A percentile compares a stretch with the other conserved stretches of the same genome.
Evolutionary conservation across 2,329 filamentous ascomycete genomes (phyloP).

Genomic region (Dryadomyces quercus-mongolicae): DNA sequence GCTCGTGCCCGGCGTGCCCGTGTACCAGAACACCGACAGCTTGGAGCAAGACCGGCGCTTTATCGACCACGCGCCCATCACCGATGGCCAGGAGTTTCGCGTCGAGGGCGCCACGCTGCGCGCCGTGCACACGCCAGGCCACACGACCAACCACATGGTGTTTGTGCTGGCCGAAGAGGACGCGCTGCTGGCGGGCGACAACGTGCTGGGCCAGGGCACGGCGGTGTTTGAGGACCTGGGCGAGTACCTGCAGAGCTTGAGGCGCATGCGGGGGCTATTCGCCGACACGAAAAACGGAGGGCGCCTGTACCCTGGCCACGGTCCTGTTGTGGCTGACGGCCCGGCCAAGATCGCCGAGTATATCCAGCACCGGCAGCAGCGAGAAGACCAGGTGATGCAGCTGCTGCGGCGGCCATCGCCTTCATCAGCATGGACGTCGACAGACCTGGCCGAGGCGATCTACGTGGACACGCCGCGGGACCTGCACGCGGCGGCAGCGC

Average conservation of each 20-base stretch:
- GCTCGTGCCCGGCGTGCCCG: constrained; percentile 46
- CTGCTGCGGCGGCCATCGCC: constrained; percentile 49
- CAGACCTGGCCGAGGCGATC: constrained; percentile 79
- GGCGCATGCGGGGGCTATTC: constrained; percentile 48
- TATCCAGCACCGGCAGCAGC: constrained; percentile 64
- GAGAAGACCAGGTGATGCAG: constrained; percentile 66
- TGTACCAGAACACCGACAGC: constrained; percentile 47
- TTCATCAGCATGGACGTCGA: constrained; percentile 49
- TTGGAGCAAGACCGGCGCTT: not conserved
- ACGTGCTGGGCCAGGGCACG: constrained; percentile 62
- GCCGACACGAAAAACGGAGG: constrained; percentile 46
- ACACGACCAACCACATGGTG: constrained; percentile 58
- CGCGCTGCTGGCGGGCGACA: constrained; percentile 63
- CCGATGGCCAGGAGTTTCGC: constrained; percentile 36
- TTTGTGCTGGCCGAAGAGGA: constrained; percentile 50
- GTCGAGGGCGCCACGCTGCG: constrained; percentile 44
- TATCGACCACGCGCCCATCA: constrained; percentile 15
- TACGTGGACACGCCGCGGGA: constrained; percentile 69
- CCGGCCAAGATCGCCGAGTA: constrained; percentile 67
- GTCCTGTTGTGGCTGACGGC: constrained; percentile 63
- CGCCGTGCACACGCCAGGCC: constrained; percentile 55
- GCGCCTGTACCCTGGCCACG: constrained; percentile 79
- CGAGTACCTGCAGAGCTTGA: constrained; percentile 47
- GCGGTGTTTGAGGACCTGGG: constrained; percentile 59
- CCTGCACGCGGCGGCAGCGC: constrained; percentile 63